Base-by-base conservation (phyloP, 331 rosid species). In the Acacia pycnantha region DNA sequence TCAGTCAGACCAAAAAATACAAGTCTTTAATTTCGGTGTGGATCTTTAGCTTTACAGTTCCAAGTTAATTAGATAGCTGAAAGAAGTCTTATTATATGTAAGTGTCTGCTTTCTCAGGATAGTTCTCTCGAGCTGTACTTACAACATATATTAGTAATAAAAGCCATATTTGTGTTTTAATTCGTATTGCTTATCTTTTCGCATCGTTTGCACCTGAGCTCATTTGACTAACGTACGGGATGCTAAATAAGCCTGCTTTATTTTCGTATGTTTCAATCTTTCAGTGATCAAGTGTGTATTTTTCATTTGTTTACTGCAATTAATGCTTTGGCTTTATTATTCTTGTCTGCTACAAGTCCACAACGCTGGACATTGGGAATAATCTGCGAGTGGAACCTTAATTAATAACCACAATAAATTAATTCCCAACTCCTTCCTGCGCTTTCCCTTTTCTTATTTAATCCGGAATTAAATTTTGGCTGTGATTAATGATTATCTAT, bases 21-120 rank as follows among this genome's bases (percentile, higher is more conserved):
- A 9, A 59, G 79, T 62, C 61, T 24, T 69, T 43, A 43, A 43
- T 8, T 9, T 70, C 8, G 73, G 64, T 64, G 37, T 58, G 81
- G 78, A 65, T 68, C 46, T 41, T 41, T 29, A 53, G 46, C 12
- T 43, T 43, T 19, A 33, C 69, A 24, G 73, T 54, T 18, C 47
- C 7, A 68, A 21, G 4, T 68, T 4, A 51, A 19, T 8, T 58
- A 58, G 33, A 13, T n/a, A 33, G n/a, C 22, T 41, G 56, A 33
- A 70, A 15, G 44, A 51, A 46, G 14, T 56, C 76, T 14, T 15
- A 12, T 80, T 31, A 1, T 72, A 51, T 64, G 24, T 1, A 11
- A 44, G 79, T 33, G 84, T 78, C 81, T 54, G 67, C 48, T 59
- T 81, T 83, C 24, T 78, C 40, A 27, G 46, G 48, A 8, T 43